Percentiles rank a stretch among this genome's conserved stretches.
Conservation (phyloP, 768 basidiomycete species). For the Ramaria sp. region DNA sequence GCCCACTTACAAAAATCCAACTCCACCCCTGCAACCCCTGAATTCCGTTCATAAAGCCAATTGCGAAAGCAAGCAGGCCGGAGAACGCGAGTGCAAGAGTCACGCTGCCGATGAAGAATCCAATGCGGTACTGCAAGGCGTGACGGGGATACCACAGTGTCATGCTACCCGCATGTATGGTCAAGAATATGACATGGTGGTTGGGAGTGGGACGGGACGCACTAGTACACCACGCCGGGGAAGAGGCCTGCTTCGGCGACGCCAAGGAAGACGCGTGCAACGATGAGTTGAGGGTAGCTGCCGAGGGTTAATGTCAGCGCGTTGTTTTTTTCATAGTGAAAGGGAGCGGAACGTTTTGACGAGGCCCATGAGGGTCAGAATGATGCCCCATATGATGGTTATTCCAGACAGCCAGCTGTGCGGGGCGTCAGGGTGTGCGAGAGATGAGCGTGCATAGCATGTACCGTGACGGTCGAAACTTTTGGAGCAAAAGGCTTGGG, state of each 20-base stretch:
- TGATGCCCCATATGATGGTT: conserved; percentile 50
- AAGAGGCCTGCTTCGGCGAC: conserved; percentile 44
- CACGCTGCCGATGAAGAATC: conserved; percentile 56
- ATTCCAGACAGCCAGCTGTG: conserved; percentile 42
- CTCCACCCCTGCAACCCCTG: conserved; percentile 46
- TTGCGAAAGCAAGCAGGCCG: conserved; percentile 45
- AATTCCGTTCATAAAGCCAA: conserved; percentile 40
- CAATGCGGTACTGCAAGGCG: conserved; percentile 48
- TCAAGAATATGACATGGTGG: too few relatives aligned
- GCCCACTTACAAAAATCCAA: conserved; percentile 49
- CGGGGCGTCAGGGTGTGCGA: neutral
- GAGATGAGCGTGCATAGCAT: conserved; percentile 4
- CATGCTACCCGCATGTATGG: conserved; percentile 26
- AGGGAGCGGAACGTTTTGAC: conserved; percentile 42
- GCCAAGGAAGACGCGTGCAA: conserved; percentile 45
- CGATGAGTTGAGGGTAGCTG: conserved; percentile 52
- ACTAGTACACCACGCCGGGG: conserved; percentile 47
- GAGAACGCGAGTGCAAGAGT: conserved; percentile 56
- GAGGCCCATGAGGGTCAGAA: conserved; percentile 44
- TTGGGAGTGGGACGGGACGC: conserved; percentile 53
- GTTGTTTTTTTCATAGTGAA: neutral
- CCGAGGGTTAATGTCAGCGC: neutral
- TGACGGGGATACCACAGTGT: conserved; percentile 63
- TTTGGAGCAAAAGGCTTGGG: conserved; percentile 41
- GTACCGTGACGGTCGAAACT: conserved; percentile 52